Evolutionary conservation across 495 filamentous ascomycete genomes (phyloP).

Genomic region (Hyphodiscus hymeniophilus): DNA sequence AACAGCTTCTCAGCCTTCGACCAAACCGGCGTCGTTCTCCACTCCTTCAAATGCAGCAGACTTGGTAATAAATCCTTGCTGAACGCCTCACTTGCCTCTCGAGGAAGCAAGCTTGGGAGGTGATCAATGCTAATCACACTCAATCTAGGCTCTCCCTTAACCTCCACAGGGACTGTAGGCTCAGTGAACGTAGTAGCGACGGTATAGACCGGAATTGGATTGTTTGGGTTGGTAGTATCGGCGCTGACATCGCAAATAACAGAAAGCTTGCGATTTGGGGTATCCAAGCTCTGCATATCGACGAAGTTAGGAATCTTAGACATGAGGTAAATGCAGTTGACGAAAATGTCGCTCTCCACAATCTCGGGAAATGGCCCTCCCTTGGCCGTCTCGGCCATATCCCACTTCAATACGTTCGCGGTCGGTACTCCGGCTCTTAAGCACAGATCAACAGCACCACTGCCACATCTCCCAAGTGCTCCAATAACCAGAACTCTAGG

Average conservation of each 20-base stretch:
- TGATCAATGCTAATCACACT: conserved; percentile 87
- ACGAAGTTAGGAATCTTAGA: conserved; percentile 66
- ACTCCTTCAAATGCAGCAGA: conserved; percentile 69
- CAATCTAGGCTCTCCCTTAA: conserved; percentile 47
- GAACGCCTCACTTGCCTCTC: conserved; percentile 85
- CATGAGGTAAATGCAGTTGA: conserved; percentile 88
- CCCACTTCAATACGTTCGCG: conserved; percentile 78
- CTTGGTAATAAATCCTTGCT: conserved; percentile 70
- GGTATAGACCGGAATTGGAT: conserved; percentile 78
- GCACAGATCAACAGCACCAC: conserved; percentile 74
- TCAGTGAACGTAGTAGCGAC: conserved; percentile 74
- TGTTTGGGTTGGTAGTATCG: conserved; percentile 67
- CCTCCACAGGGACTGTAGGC: conserved; percentile 69
- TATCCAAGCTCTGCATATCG: conserved; percentile 55
- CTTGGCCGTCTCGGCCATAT: conserved; percentile 79
- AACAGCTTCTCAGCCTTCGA: conserved; percentile 74
- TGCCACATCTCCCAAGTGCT: conserved; percentile 76
- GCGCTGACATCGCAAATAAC: conserved; percentile 86
- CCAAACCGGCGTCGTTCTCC: conserved; percentile 70
- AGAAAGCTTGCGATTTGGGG: conserved; percentile 61
- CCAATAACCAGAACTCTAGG: conserved; percentile 55
- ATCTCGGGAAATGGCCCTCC: conserved; percentile 88
- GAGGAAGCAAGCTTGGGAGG: conserved; percentile 75
- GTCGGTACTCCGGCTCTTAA: conserved; percentile 66
- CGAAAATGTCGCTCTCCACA: conserved; percentile 68